Evolutionary conservation across 1,139 yeast genomes (phyloP), one percentile per base, ranked within the genome.

Genomic region (Geotrichum carabidarum): DNA sequence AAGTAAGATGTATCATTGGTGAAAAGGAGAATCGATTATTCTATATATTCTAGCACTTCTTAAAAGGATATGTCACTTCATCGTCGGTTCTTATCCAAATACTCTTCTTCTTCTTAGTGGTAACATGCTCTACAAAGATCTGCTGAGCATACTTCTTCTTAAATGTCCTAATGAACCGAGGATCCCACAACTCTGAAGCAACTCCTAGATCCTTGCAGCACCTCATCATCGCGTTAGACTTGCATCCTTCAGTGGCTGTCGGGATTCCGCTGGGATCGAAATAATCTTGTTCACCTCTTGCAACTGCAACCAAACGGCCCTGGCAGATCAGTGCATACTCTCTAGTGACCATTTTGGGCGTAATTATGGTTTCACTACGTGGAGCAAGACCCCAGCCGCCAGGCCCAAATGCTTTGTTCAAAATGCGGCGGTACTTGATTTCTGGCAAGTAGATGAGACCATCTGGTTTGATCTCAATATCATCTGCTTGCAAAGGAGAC

Each of bases 351-450:
- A 81, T 73, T 53, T 74, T 76, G 36, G 75, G 72, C 0, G 95
- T 84, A 32, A 93, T 82, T 53, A 80, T 74, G 0, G 96, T 85
- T 61, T 86, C 94, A 0, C 96, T 85, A 56, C 99, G 75, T 8
- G 99, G 98, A 0, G 95, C 96, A 57, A 93, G 75, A 0, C 99
- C 99, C 99, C 99, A 93, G 1, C 96, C 98, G 27, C 99, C 99
- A 1, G 99, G 97, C 1, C 99, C 99, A 74, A 93, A 91, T 0
- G 98, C 95, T 41, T 78, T 78, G 71, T 91, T 91, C 62, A 93
- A 72, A 36, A 90, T 85, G 48, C 99, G 79, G 59, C 99, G 80
- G 68, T 93, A 93, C 68, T 91, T 90, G 70, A 93, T 93, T 70
- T 93, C 99, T 0, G 99, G 99, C 51, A 93, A 74, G 65, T 89